Percentiles rank a stretch among this genome's conserved stretches.
Evolutionary conservation across 768 basidiomycete genomes (phyloP).

Genomic region (Russula griseocarnosa): DNA sequence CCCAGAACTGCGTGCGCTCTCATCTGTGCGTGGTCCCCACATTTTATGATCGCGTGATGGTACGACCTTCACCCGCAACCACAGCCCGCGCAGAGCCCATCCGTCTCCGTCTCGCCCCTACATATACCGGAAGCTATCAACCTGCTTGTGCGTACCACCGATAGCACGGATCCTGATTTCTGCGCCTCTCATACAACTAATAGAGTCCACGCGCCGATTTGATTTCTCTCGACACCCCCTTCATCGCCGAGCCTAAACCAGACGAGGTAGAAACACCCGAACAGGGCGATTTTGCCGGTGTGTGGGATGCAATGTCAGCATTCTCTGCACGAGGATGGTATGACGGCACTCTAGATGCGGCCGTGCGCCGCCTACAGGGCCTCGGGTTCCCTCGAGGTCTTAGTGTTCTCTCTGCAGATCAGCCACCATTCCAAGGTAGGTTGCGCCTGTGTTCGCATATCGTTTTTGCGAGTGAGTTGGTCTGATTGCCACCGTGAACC

Average conservation of each 20-base stretch:
- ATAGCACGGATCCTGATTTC: not conserved
- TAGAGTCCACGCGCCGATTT: conserved; percentile 49
- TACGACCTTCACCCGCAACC: not conserved
- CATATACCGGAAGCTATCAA: not conserved
- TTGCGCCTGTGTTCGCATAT: conserved; percentile 22
- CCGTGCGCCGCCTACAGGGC: conserved; percentile 52
- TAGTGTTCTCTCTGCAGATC: conserved; percentile 50
- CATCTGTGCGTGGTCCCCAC: conserved; percentile 20
- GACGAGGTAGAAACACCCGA: conserved; percentile 12
- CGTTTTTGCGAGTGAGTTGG: not conserved
- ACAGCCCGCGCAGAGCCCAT: conserved; percentile 4
- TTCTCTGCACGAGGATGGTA: conserved; percentile 62
- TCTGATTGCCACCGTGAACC: not conserved
- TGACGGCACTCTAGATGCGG: conserved; percentile 49
- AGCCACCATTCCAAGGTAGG: conserved; percentile 57
- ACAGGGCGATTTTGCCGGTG: conserved; percentile 45
- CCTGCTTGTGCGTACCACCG: not conserved
- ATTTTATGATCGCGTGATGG: not conserved
- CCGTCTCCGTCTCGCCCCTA: conserved; percentile 12
- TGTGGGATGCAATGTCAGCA: conserved; percentile 54
- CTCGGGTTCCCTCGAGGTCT: conserved; percentile 39
- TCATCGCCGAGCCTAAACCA: conserved; percentile 45
- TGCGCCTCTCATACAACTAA: not conserved
- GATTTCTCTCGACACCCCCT: conserved; percentile 72
- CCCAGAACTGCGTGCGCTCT: conserved; percentile 22